Conservation (phyloP, 2,329 filamentous ascomycete species). For the Aspergillus neotritici region DNA sequence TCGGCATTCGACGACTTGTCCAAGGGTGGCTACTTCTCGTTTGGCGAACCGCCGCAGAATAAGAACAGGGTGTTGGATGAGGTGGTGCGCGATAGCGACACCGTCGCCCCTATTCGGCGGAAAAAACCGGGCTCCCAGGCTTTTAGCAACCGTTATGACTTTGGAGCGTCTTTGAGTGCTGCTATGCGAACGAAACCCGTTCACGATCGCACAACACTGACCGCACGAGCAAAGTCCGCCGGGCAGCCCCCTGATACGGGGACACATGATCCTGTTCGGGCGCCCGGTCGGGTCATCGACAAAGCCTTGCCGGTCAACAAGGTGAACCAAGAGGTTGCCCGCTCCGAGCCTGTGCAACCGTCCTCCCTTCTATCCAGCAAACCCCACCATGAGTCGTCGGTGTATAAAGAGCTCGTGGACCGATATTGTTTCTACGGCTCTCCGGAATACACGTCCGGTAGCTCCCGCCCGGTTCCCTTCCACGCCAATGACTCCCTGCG, state of each 20-base stretch:
- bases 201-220: slow-evolving; percentile 58
- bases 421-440: slow-evolving; percentile 88
- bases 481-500: too few species aligned
- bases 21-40: slow-evolving; percentile 50
- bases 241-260: slow-evolving; percentile 20
- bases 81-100: slow-evolving; percentile 61
- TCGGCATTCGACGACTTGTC: slow-evolving; percentile 65
- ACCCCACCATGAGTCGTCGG: slow-evolving; percentile 72
- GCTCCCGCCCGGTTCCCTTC: neutral
- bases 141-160: slow-evolving; percentile 93
- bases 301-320: slow-evolving; percentile 18
- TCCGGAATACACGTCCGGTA: slow-evolving; percentile 31
- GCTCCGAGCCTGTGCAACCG: slow-evolving; percentile 37
- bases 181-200: slow-evolving; percentile 63
- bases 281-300: slow-evolving; percentile 9
- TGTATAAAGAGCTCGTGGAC: slow-evolving; percentile 94
- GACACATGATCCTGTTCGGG: slow-evolving; percentile 9
- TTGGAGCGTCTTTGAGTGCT: slow-evolving; percentile 81
- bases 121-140: slow-evolving; percentile 56
- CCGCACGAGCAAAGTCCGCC: slow-evolving; percentile 51
- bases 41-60: slow-evolving; percentile 56
- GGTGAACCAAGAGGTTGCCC: slow-evolving; percentile 8
- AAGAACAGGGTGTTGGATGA: slow-evolving; percentile 66
- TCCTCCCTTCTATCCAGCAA: slow-evolving; percentile 56
- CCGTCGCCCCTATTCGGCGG: slow-evolving; percentile 48